Percentiles rank a stretch among this genome's conserved stretches.
phyloP scores from a whole-genome alignment of 495 filamentous ascomycete genomes.

The Hypoxylon crocopeplum region DNA sequence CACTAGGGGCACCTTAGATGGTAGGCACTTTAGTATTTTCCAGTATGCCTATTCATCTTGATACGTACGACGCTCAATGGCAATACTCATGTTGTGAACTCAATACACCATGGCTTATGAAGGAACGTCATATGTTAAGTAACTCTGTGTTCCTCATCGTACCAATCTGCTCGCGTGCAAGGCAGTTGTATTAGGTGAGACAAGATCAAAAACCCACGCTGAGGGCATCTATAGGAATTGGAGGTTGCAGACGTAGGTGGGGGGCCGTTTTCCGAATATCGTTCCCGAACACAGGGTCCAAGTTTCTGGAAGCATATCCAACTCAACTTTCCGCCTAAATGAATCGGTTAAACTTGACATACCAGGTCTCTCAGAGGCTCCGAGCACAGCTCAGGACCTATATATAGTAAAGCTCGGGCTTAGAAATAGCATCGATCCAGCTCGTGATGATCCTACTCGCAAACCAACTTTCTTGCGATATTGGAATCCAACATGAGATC shows the following conservation, averaged over 20 bases:
- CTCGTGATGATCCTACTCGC: neutral
- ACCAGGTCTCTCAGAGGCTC: neutral
- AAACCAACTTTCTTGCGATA: neutral
- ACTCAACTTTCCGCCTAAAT: conserved; percentile 20
- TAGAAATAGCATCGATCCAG: conserved; percentile 18
- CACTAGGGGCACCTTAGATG: too few relatives aligned
- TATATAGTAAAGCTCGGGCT: conserved; percentile 22
- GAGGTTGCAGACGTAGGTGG: conserved; percentile 2
- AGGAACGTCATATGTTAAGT: too few relatives aligned
- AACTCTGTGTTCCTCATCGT: too few relatives aligned
- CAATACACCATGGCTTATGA: too few relatives aligned
- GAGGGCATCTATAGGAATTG: too few relatives aligned
- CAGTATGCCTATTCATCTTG: too few relatives aligned
- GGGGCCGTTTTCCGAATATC: neutral
- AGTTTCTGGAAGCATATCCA: conserved; percentile 1
- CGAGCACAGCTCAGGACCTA: neutral
- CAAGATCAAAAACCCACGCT: too few relatives aligned
- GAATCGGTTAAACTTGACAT: conserved; percentile 13
- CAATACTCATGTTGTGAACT: too few relatives aligned
- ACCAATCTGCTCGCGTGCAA: too few relatives aligned
- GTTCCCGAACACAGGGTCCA: conserved; percentile 4
- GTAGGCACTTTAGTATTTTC: too few relatives aligned
- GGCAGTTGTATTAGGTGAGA: too few relatives aligned
- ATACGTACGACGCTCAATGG: too few relatives aligned
- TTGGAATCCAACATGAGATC: conserved; percentile 14